Percentiles rank a stretch among this genome's conserved stretches.
Evolutionary conservation across 306 rosid genomes (phyloP).

Genomic region (Cyamopsis tetragonoloba): DNA sequence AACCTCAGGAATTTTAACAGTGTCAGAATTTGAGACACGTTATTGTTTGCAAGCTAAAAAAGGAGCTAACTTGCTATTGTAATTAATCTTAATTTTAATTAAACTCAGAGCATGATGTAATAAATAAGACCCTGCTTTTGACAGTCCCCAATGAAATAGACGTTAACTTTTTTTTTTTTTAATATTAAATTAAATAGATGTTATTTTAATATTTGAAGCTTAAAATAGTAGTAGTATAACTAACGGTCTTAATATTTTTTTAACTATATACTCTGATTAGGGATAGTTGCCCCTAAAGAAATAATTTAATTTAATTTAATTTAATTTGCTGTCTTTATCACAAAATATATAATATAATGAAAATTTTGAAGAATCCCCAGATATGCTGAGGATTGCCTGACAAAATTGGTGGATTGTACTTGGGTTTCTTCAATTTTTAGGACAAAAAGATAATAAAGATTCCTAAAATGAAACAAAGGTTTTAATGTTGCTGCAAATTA

Average conservation of each 20-base stretch:
- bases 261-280: neutral
- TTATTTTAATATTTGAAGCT: constrained; percentile 6
- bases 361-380: constrained; percentile 32
- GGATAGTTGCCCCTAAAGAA: constrained; percentile 33
- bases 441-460: constrained; percentile 26
- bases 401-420: constrained; percentile 39
- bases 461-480: constrained; percentile 18
- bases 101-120: constrained; percentile 50
- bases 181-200: constrained; percentile 1
- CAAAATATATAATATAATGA: constrained; percentile 12
- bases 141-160: constrained; percentile 1
- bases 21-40: constrained; percentile 42
- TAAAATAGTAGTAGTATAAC: neutral
- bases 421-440: constrained; percentile 23
- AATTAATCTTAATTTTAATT: constrained; percentile 23
- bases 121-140: constrained; percentile 42
- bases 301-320: constrained; percentile 21
- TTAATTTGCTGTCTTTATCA: constrained; percentile 46
- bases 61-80: constrained; percentile 22
- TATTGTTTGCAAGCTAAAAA: constrained; percentile 38
- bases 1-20: constrained; percentile 26
- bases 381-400: constrained; percentile 23
- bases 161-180: too few relatives aligned
- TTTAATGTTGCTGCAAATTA: constrained; percentile 3
- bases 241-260: neutral